Conservation (phyloP, 768 basidiomycete genomes). For the Tylopilus balloui region DNA sequence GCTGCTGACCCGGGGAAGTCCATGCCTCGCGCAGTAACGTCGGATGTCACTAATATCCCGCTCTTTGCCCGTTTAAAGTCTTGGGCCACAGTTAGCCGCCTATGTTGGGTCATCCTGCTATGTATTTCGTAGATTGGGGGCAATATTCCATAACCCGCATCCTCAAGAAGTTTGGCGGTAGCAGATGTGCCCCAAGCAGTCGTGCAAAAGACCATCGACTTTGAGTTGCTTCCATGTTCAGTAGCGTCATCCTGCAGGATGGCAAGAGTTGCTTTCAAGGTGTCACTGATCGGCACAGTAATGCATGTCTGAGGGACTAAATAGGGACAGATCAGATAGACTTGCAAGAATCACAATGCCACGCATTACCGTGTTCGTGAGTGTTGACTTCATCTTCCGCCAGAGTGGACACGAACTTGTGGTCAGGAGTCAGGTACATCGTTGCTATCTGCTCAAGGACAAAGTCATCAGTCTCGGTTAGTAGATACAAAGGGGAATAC, state of each 20-base stretch:
- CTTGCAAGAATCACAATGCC: not conserved
- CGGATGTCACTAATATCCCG: constrained; percentile 48
- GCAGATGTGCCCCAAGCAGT: constrained; percentile 57
- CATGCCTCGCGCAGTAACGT: constrained; percentile 62
- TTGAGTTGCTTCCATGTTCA: constrained; percentile 30
- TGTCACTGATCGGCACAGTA: constrained; percentile 39
- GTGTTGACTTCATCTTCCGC: constrained; percentile 53
- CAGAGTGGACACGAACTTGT: constrained; percentile 55
- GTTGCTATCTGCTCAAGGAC: constrained; percentile 20
- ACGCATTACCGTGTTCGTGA: constrained; percentile 50
- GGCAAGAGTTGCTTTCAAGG: constrained; percentile 39
- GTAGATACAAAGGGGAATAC: not conserved
- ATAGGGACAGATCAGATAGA: not conserved
- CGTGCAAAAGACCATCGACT: constrained; percentile 62
- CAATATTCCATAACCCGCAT: constrained; percentile 24
- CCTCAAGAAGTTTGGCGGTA: constrained; percentile 33
- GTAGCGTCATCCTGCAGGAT: constrained; percentile 35
- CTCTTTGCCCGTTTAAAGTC: constrained; percentile 42
- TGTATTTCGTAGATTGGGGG: constrained; percentile 52
- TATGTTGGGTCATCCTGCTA: constrained; percentile 48
- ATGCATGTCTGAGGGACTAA: constrained; percentile 45
- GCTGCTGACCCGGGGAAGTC: constrained; percentile 54
- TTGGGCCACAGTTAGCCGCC: constrained; percentile 46
- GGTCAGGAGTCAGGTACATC: constrained; percentile 24
- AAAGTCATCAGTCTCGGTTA: not conserved